phyloP scores from a whole-genome alignment of 495 filamentous ascomycete genomes.

The Hypoxylon perforatum region DNA sequence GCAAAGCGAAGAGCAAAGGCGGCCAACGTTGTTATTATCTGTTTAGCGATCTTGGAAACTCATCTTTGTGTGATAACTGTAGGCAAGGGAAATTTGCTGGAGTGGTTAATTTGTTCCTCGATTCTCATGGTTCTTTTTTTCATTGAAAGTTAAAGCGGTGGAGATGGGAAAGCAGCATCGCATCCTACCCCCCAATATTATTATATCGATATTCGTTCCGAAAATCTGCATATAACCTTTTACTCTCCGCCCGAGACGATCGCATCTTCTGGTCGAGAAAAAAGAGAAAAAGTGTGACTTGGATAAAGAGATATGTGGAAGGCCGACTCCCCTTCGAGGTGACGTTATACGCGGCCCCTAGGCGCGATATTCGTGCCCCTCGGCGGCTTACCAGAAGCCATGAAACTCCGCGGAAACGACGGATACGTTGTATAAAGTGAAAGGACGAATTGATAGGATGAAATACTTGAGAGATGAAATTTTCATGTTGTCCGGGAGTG shows the following conservation, averaged over 20 bases:
- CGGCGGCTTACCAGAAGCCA: neutral
- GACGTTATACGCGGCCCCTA: neutral
- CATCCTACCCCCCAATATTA: constrained; percentile 17
- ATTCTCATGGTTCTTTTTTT: constrained; percentile 17
- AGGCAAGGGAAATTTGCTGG: constrained; percentile 34
- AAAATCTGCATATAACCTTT: constrained; percentile 24
- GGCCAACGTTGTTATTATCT: constrained; percentile 38
- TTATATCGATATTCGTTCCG: constrained; percentile 39
- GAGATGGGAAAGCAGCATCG: neutral
- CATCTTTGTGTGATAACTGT: constrained; percentile 42
- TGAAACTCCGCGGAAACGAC: neutral
- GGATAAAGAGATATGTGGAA: neutral
- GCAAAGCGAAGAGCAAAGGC: constrained; percentile 37
- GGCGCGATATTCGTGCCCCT: neutral
- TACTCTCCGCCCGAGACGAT: constrained; percentile 6
- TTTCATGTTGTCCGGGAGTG: neutral
- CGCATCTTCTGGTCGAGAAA: constrained; percentile 15
- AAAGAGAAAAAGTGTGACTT: no score
- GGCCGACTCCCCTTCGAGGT: constrained; percentile 3
- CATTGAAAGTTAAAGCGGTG: constrained; percentile 22
- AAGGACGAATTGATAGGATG: neutral
- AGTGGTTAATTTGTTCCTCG: constrained; percentile 32
- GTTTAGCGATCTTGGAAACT: constrained; percentile 23
- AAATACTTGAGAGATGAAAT: neutral
- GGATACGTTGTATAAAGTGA: neutral